Evolutionary conservation across 176 grass and related monocot genomes (phyloP), one percentile per base, ranked within the genome.

Genomic region (bread wheat (Triticum aestivum)): DNA sequence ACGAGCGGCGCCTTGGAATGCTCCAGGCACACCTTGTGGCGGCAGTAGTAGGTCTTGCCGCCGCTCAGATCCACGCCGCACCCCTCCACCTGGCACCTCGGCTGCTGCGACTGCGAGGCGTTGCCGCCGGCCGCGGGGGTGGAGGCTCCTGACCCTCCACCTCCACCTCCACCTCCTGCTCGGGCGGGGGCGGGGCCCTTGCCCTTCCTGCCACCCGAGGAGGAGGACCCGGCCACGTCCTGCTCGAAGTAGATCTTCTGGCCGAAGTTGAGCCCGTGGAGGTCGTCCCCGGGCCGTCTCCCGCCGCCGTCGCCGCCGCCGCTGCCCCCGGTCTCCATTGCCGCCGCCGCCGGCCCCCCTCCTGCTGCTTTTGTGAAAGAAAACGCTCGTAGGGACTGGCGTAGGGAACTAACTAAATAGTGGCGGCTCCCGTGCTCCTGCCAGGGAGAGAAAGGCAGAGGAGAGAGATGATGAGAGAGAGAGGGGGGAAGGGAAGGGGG

Each of bases 231-330:
- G 0, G 64, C 71, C 14, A 45, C 79, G 42, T 91, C 85, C 44
- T 98, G 93, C 73, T 93, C 97, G 82, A 98, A 98, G 92, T 98
- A 98, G 69, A 94, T 89, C 88, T 96, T 98, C 86, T 98, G 84
- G 45, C 97, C 97, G 42, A 98, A 98, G 77, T 91, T 96, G 79
- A 96, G 94, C 65, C 90, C 92, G 79, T 82, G 89, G 30, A 89
- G 79, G 62, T 95, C 89, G 54, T 98, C 91, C 14, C 74, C 73
- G 8, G 73, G 45, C 4, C 73, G 4, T 11, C 87, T 37, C 8
- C 90, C 61, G 17, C 80, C 80, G 3, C 74, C 64, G 15, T 5
- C 42, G 11, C 74, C 69, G 17, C 74, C 69, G 14, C 86, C 87
- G 82, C 85, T 63, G 73, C 71, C 59, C 65, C 78, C 87, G 18